Evolutionary conservation across 108 stramenopile genomes (phyloP).

Genomic region (Poteriospumella lacustris): DNA sequence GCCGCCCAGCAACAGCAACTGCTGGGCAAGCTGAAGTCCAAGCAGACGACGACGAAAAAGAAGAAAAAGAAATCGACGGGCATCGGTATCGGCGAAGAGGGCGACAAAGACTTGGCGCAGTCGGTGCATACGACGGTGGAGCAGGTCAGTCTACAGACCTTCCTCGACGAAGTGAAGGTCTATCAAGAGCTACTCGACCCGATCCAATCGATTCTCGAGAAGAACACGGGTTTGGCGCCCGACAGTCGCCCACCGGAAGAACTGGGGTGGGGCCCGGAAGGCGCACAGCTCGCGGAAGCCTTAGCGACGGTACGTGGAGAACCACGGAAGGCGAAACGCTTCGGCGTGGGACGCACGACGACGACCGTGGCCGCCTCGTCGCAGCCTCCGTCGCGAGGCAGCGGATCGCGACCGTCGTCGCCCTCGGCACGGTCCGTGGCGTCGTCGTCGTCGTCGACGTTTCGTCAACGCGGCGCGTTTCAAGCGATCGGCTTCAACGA

Average conservation of each 20-base stretch:
- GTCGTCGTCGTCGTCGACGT: too few relatives aligned
- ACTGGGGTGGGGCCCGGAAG: constrained; percentile 2
- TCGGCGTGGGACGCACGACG: too few relatives aligned
- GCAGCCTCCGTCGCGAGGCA: too few relatives aligned
- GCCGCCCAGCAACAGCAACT: neutral
- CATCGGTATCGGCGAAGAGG: too few relatives aligned
- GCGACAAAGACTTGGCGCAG: too few relatives aligned
- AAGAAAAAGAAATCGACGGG: too few relatives aligned
- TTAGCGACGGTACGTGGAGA: neutral
- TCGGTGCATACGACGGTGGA: neutral
- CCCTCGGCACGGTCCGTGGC: too few relatives aligned
- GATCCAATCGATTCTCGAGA: neutral
- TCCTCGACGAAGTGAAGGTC: constrained; percentile 5
- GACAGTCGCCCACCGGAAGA: neutral
- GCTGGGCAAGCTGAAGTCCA: neutral
- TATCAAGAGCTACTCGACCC: constrained; percentile 21
- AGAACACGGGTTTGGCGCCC: neutral
- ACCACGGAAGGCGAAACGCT: too few relatives aligned
- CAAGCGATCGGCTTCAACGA: too few relatives aligned
- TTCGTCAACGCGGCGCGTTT: too few relatives aligned
- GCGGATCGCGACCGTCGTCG: too few relatives aligned
- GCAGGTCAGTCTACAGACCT: constrained; percentile 14
- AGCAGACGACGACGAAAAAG: neutral
- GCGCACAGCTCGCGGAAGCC: neutral
- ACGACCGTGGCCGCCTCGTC: too few relatives aligned